phyloP scores from a whole-genome alignment of 257 asterid species.

The Lavandula angustifolia region DNA sequence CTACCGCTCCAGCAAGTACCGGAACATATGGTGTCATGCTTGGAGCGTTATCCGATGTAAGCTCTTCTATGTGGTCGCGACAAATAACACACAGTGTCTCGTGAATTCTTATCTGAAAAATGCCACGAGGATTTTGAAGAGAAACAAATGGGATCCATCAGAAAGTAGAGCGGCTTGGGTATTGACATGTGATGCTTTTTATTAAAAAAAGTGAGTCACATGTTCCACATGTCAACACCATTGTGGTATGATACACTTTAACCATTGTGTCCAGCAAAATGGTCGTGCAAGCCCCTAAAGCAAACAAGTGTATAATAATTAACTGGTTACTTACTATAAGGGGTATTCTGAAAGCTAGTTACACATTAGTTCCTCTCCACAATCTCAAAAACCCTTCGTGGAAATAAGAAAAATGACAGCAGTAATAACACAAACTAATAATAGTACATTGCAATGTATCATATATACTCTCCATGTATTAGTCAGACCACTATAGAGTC shows the following conservation, averaged over 20 bases:
- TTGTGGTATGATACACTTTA: no score
- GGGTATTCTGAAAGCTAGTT: conserved; percentile 85
- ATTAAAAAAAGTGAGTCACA: no score
- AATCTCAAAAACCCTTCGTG: conserved; percentile 84
- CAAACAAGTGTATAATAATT: conserved; percentile 23
- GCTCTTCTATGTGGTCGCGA: conserved; percentile 63
- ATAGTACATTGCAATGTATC: no score
- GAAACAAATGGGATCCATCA: no score
- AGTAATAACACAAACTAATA: no score
- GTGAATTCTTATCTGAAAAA: conserved; percentile 76
- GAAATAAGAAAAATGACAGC: no score
- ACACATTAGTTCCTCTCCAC: conserved; percentile 97
- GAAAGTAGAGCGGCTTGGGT: no score
- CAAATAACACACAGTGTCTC: conserved; percentile 88
- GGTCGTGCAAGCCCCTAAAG: conserved; percentile 18
- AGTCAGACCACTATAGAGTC: not conserved
- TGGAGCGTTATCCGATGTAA: conserved; percentile 54
- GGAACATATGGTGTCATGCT: conserved; percentile 66
- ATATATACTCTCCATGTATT: not conserved
- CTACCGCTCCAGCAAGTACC: conserved; percentile 78
- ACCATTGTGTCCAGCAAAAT: not conserved
- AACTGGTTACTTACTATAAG: no score
- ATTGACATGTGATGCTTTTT: no score
- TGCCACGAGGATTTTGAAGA: not conserved
- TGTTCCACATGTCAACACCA: no score